These are phyloP conservation scores for Pseudozyma tsukubaensis DNA, from an alignment of 1,284 basidiomycete species.

Conservation along the genomic window DNA sequence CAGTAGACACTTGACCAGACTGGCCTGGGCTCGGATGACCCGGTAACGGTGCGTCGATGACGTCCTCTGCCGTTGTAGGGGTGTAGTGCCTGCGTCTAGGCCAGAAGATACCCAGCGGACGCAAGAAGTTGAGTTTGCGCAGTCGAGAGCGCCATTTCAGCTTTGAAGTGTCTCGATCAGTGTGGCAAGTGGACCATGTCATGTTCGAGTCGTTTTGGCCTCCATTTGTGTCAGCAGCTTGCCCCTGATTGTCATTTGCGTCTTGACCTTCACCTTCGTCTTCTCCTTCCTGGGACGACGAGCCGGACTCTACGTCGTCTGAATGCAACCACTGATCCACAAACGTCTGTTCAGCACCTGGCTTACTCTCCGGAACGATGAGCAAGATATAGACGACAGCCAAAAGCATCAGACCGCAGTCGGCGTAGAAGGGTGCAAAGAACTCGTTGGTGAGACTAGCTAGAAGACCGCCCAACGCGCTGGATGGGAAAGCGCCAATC, in stretches of 20 bases:
- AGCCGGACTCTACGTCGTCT: conserved; percentile 31
- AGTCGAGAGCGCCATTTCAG: conserved; percentile 44
- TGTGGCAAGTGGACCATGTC: conserved; percentile 39
- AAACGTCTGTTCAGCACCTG: conserved; percentile 42
- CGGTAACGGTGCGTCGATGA: conserved; percentile 29
- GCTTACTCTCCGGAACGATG: conserved; percentile 60
- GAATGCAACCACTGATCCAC: conserved; percentile 53
- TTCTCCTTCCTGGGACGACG: conserved; percentile 15
- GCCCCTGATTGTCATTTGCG: background rate
- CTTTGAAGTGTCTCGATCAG: conserved; percentile 34
- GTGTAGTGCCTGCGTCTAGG: conserved; percentile 38
- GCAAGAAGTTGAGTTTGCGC: conserved; percentile 54
- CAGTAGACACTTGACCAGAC: conserved; percentile 19
- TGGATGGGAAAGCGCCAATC: conserved; percentile 59
- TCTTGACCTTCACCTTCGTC: background rate
- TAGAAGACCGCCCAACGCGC: conserved; percentile 56
- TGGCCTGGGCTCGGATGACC: background rate
- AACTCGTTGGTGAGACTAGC: conserved; percentile 58
- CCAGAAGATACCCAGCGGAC: conserved; percentile 55
- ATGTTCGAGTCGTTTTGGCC: conserved; percentile 30
- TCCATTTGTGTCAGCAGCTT: background rate
- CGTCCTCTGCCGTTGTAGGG: conserved; percentile 29
- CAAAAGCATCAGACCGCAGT: conserved; percentile 49
- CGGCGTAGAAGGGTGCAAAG: conserved; percentile 63
- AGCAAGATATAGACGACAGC: conserved; percentile 52